Percentiles rank a stretch among this genome's conserved stretches.
These are phyloP conservation scores for Ceratobasidium sp. DNA, from an alignment of 1,284 basidiomycete species.

Conservation along the genomic window DNA sequence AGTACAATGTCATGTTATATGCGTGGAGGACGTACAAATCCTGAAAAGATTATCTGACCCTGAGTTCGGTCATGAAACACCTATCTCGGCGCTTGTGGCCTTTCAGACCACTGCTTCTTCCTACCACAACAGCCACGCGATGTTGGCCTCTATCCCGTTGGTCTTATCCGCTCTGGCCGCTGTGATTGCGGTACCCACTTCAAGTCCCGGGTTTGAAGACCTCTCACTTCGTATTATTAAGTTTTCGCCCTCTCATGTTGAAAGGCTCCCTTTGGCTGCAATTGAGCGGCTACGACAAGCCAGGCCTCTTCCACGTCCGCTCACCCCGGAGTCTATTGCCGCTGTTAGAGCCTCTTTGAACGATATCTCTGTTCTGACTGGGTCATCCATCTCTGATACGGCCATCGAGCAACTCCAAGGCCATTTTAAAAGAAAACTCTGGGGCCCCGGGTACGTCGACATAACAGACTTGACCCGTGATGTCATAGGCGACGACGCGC, in stretches of 20 bases:
- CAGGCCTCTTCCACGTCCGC: slow-evolving; percentile 12
- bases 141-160: slow-evolving; percentile 1
- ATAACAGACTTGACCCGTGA: slow-evolving; percentile 23
- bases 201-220: slow-evolving; percentile 12
- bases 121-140: neutral
- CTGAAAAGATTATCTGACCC: neutral
- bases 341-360: neutral
- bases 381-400: slow-evolving; percentile 27
- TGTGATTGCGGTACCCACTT: neutral
- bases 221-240: slow-evolving; percentile 22
- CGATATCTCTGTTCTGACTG: neutral
- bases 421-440: slow-evolving; percentile 27
- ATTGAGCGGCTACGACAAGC: slow-evolving; percentile 26
- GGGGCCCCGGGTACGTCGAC: slow-evolving; percentile 44
- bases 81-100: neutral
- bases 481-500: neutral
- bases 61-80: neutral
- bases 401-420: slow-evolving; percentile 35
- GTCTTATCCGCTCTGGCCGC: slow-evolving; percentile 2
- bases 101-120: neutral
- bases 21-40: neutral
- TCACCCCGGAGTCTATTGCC: slow-evolving; percentile 18
- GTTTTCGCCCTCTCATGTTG: slow-evolving; percentile 26
- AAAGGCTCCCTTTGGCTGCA: slow-evolving; percentile 8
- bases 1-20: too few species aligned